A percentile compares a stretch with the other conserved stretches of the same genome.
These are phyloP conservation scores for Ogataea dorogensis DNA, from an alignment of 805 yeast genomes.

Conservation along the genomic window DNA sequence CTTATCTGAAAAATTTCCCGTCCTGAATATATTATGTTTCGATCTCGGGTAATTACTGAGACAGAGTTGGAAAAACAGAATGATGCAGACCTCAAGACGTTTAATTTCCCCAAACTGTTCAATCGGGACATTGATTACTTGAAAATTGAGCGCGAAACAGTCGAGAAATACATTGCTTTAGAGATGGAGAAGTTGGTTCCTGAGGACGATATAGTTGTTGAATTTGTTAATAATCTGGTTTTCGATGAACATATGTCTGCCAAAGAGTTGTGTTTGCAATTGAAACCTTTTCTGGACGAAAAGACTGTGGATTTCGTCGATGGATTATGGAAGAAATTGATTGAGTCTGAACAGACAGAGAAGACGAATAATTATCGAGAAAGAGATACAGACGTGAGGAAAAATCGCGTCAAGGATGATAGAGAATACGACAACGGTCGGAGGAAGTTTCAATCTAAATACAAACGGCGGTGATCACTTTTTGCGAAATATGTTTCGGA, in stretches of 20 bases:
- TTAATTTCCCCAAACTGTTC: slow-evolving; percentile 38
- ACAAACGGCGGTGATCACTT: slow-evolving; percentile 7
- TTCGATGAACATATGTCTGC: slow-evolving; percentile 40
- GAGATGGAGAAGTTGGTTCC: slow-evolving; percentile 39
- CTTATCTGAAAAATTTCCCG: slow-evolving; percentile 10
- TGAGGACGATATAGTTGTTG: slow-evolving; percentile 50
- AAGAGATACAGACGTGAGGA: neutral
- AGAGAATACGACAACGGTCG: neutral
- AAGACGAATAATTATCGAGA: slow-evolving; percentile 8
- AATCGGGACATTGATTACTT: slow-evolving; percentile 35
- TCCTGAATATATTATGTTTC: slow-evolving; percentile 11
- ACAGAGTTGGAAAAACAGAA: slow-evolving; percentile 15
- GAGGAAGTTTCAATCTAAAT: slow-evolving; percentile 1
- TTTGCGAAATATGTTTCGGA: slow-evolving; percentile 22
- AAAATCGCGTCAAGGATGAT: slow-evolving; percentile 1
- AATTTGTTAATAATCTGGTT: slow-evolving; percentile 42
- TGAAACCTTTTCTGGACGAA: slow-evolving; percentile 44
- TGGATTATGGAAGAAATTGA: slow-evolving; percentile 41
- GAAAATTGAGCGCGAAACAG: slow-evolving; percentile 39
- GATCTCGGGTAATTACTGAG: slow-evolving; percentile 17
- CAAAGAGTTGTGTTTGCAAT: slow-evolving; percentile 40
- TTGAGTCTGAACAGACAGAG: slow-evolving; percentile 2
- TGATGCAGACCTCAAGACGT: slow-evolving; percentile 16
- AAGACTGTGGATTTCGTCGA: slow-evolving; percentile 40
- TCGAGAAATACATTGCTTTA: slow-evolving; percentile 40